phyloP scores from a whole-genome alignment of 2,329 filamentous ascomycete species.

The Epichloe uncinata region DNA sequence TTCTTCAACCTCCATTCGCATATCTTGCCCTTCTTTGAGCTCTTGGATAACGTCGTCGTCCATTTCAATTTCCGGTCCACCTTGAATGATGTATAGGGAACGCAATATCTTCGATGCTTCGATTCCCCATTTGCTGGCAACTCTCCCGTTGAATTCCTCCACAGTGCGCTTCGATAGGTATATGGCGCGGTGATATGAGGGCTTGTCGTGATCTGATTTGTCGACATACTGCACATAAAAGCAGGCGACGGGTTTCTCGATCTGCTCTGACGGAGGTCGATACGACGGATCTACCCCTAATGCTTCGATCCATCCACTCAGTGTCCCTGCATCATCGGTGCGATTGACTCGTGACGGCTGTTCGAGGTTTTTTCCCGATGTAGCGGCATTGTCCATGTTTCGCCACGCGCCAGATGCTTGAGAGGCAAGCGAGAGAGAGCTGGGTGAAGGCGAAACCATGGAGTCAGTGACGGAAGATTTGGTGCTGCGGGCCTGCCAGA shows the following conservation, averaged over 20 bases:
- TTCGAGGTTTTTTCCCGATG: slow-evolving; percentile 32
- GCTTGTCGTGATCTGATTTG: slow-evolving; percentile 33
- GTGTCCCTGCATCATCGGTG: slow-evolving; percentile 47
- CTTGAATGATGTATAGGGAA: slow-evolving; percentile 57
- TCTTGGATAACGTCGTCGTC: slow-evolving; percentile 83
- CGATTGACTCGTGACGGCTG: slow-evolving; percentile 39
- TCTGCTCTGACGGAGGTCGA: slow-evolving; percentile 59
- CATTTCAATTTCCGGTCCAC: slow-evolving; percentile 69
- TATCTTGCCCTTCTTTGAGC: slow-evolving; percentile 81
- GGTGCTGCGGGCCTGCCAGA: slow-evolving; percentile 40
- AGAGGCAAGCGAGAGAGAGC: slow-evolving; percentile 48
- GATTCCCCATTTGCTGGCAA: slow-evolving; percentile 70
- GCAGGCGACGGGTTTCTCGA: slow-evolving; percentile 66
- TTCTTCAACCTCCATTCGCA: slow-evolving; percentile 57
- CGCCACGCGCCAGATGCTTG: slow-evolving; percentile 42
- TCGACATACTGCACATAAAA: slow-evolving; percentile 61
- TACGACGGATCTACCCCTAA: slow-evolving; percentile 82
- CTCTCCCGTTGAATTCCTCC: slow-evolving; percentile 56
- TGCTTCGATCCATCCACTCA: slow-evolving; percentile 80
- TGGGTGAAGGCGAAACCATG: slow-evolving; percentile 53
- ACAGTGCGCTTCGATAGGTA: slow-evolving; percentile 71
- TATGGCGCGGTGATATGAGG: slow-evolving; percentile 66
- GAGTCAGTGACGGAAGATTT: slow-evolving; percentile 46
- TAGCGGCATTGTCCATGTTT: slow-evolving; percentile 38
- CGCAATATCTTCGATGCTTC: slow-evolving; percentile 59